Base-by-base conservation (phyloP, 805 yeast species). In the baker's yeast (Saccharomyces cerevisiae) region DNA sequence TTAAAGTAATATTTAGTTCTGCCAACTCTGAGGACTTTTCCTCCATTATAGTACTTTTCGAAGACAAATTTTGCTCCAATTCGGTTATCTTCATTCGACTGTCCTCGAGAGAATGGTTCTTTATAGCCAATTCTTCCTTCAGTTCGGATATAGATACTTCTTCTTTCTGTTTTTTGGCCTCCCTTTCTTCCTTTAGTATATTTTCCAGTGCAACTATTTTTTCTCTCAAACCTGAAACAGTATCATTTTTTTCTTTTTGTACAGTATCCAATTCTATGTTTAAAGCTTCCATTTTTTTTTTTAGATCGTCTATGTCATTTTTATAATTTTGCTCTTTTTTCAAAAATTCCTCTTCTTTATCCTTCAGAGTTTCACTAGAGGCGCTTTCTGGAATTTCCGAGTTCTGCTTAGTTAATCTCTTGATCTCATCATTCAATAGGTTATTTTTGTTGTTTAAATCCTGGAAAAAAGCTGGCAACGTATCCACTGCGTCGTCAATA, bases 401-500 rank as follows among this genome's bases (percentile, higher is more conserved):
- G 46, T 52, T 59, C 10, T 48, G 47, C 31, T 57, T 14, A 11
- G 61, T 60, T 4, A 79, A 64, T 30, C 78, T 75, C 52, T 83
- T 76, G 62, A 91, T 70, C 65, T 92, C 97, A 1, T 76, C 78
- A 59, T 78, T 81, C 55, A 85, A 73, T 71, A 91, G 67, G 1
- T 73, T 74, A 31, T 79, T 81, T 63, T 87, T 86, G 51, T 80
- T 76, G 22, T 77, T 78, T 51, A 87, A 67, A 30, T 87, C 83
- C 41, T 76, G 74, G 50, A 92, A 76, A 68, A 84, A 91, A 46
- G 85, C 89, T 32, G 83, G 81, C 43, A 92, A 73, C 6, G 80
- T 73, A 6, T 80, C 85, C 9, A 82, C 87, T 1, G 85, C 81
- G 64, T 92, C 96, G 0, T 84, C 73, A 24, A 94, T 81, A 36